Percentiles rank a stretch among this genome's conserved stretches.
phyloP scores from a whole-genome alignment of 306 rosid genomes.

The Begonia masoniana region DNA sequence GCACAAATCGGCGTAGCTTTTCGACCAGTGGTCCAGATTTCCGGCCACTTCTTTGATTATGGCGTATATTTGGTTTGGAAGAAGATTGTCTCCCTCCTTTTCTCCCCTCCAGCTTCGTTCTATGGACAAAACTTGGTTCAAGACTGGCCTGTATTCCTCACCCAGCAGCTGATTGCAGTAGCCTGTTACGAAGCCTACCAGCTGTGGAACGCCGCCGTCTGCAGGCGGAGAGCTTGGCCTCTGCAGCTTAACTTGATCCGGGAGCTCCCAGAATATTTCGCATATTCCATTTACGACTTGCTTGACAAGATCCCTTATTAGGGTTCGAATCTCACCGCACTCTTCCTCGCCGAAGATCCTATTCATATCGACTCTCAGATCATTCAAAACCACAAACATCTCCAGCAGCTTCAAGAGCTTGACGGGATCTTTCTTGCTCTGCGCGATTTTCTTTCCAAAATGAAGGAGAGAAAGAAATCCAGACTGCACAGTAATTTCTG shows the following conservation, averaged over 20 bases:
- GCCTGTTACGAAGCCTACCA: constrained; percentile 51
- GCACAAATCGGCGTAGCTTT: constrained; percentile 46
- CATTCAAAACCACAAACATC: constrained; percentile 46
- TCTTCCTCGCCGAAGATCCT: constrained; percentile 43
- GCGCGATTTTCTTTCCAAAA: constrained; percentile 47
- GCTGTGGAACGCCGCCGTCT: constrained; percentile 68
- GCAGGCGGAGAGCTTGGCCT: constrained; percentile 55
- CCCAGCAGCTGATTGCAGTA: constrained; percentile 59
- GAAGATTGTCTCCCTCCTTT: constrained; percentile 24
- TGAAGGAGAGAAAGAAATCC: constrained; percentile 49
- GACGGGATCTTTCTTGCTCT: constrained; percentile 45
- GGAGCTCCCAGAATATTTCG: constrained; percentile 70
- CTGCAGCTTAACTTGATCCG: constrained; percentile 59
- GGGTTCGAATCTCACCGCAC: constrained; percentile 41
- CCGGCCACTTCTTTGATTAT: constrained; percentile 53
- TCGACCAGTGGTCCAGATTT: constrained; percentile 75
- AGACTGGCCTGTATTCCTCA: constrained; percentile 37
- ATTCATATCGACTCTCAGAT: constrained; percentile 50
- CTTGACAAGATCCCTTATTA: constrained; percentile 58
- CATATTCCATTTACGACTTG: constrained; percentile 44
- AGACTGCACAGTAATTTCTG: constrained; percentile 39
- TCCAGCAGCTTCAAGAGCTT: constrained; percentile 67
- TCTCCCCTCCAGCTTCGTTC: constrained; percentile 56
- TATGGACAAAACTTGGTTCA: constrained; percentile 49
- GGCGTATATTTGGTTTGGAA: constrained; percentile 25